Evolutionary conservation across 306 rosid genomes (phyloP).

Genomic region (Rosa multiflora): DNA sequence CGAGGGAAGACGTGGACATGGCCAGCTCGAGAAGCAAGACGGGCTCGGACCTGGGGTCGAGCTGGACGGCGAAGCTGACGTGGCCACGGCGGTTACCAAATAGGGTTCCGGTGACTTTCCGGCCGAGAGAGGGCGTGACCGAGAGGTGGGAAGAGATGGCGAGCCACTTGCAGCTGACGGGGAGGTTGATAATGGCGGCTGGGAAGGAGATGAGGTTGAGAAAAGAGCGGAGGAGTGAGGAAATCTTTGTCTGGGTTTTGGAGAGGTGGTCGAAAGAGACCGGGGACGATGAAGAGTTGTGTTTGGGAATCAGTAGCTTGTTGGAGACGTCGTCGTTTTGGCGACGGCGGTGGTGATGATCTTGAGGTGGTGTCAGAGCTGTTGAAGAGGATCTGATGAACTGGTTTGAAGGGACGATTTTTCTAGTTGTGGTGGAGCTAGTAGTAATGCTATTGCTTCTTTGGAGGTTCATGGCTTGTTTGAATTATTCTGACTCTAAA

Average conservation of each 20-base stretch:
- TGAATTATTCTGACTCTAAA: not conserved
- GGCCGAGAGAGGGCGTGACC: slow-evolving; percentile 43
- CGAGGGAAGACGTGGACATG: slow-evolving; percentile 73
- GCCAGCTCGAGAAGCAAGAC: slow-evolving; percentile 69
- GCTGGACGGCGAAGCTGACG: slow-evolving; percentile 85
- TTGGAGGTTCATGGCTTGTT: slow-evolving; percentile 31
- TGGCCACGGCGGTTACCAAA: slow-evolving; percentile 87
- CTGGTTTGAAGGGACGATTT: slow-evolving; percentile 44
- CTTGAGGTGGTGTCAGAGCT: slow-evolving; percentile 1
- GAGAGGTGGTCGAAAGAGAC: slow-evolving; percentile 10
- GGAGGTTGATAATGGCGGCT: not conserved
- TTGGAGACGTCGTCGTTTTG: slow-evolving; percentile 36
- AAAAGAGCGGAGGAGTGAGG: slow-evolving; percentile 57
- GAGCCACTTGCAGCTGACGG: slow-evolving; percentile 59
- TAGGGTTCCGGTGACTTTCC: slow-evolving; percentile 89
- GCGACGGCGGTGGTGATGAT: slow-evolving; percentile 10
- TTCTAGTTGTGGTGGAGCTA: slow-evolving; percentile 32
- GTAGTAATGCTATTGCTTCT: slow-evolving; percentile 41
- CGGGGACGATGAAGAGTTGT: slow-evolving; percentile 24
- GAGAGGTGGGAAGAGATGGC: slow-evolving; percentile 55
- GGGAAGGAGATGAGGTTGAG: slow-evolving; percentile 32
- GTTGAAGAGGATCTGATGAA: slow-evolving; percentile 14
- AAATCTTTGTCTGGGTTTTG: slow-evolving; percentile 38
- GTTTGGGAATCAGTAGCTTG: slow-evolving; percentile 41
- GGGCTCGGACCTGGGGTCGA: slow-evolving; percentile 69